Evolutionary conservation across 768 basidiomycete genomes (phyloP).

Genomic region (Serendipita vermifera): DNA sequence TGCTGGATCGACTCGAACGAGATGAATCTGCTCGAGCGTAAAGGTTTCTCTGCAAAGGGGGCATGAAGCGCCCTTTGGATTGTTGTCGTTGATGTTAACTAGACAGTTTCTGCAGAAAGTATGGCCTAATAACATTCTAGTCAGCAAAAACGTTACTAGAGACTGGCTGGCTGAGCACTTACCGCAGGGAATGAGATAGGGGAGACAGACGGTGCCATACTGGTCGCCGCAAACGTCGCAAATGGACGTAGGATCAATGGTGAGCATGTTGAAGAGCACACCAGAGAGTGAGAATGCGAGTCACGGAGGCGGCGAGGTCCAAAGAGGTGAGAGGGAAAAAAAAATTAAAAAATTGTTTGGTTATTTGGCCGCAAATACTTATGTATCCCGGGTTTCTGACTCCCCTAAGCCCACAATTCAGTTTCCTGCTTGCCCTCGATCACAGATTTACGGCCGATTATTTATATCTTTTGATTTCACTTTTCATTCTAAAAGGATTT

Average conservation of each 20-base stretch:
- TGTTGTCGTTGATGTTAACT: constrained; percentile 66
- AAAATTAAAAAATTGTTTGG: too few species aligned
- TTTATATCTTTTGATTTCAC: too few species aligned
- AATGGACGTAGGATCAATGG: constrained; percentile 66
- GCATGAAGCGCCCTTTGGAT: constrained; percentile 56
- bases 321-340: not conserved
- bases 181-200: constrained; percentile 78
- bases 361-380: too few species aligned
- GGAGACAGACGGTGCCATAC: constrained; percentile 58
- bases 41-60: constrained; percentile 77
- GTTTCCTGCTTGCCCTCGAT: too few species aligned
- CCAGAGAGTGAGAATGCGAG: not conserved
- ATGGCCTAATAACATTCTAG: constrained; percentile 52
- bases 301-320: not conserved
- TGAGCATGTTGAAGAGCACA: constrained; percentile 42
- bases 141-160: constrained; percentile 13
- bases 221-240: constrained; percentile 88
- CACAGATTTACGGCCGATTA: too few species aligned
- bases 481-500: too few species aligned
- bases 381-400: too few species aligned
- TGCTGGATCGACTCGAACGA: constrained; percentile 58
- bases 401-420: too few species aligned
- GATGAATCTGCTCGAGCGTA: constrained; percentile 48
- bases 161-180: constrained; percentile 23
- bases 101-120: constrained; percentile 67